Percentiles rank a stretch among this genome's conserved stretches.
phyloP scores from a whole-genome alignment of 2,329 filamentous ascomycete species.

The Penicillium sp. region DNA sequence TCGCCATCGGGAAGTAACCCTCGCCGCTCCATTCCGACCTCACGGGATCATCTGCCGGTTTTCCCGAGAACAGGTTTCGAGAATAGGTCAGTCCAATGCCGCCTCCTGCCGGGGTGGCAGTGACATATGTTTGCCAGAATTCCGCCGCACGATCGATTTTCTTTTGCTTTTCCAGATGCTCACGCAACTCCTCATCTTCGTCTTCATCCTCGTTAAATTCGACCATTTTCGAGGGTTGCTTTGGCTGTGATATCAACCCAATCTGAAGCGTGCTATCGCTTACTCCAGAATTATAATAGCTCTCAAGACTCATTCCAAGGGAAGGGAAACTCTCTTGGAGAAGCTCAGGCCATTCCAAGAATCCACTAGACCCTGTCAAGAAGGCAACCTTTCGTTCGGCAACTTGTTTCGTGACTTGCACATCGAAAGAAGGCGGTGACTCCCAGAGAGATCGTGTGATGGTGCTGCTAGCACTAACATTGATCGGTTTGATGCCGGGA shows the following conservation, averaged over 20 bases:
- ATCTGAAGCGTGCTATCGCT: slow-evolving; percentile 34
- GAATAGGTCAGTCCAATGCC: slow-evolving; percentile 36
- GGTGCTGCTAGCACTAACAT: slow-evolving; percentile 28
- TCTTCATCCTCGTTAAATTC: slow-evolving; percentile 28
- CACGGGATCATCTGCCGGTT: slow-evolving; percentile 29
- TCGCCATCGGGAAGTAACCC: slow-evolving; percentile 35
- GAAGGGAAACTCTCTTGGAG: slow-evolving; percentile 25
- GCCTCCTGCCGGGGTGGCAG: slow-evolving; percentile 29
- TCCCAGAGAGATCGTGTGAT: slow-evolving; percentile 29
- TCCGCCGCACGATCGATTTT: slow-evolving; percentile 28
- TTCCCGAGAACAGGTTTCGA: slow-evolving; percentile 39
- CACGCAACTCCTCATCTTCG: slow-evolving; percentile 16
- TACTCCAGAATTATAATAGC: slow-evolving; percentile 17
- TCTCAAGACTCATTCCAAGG: slow-evolving; percentile 24
- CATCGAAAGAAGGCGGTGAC: slow-evolving; percentile 30
- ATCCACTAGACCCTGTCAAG: slow-evolving; percentile 40
- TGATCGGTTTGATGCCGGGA: slow-evolving; percentile 34
- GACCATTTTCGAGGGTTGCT: slow-evolving; percentile 10
- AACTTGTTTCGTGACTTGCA: slow-evolving; percentile 34
- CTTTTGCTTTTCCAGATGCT: slow-evolving; percentile 14
- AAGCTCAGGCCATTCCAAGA: slow-evolving; percentile 34
- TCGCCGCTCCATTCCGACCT: slow-evolving; percentile 44
- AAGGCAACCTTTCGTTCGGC: slow-evolving; percentile 31
- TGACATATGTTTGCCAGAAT: slow-evolving; percentile 33
- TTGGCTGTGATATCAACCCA: slow-evolving; percentile 31